phyloP scores from a whole-genome alignment of 495 filamentous ascomycete genomes.

The Oleoguttula mirabilis region DNA sequence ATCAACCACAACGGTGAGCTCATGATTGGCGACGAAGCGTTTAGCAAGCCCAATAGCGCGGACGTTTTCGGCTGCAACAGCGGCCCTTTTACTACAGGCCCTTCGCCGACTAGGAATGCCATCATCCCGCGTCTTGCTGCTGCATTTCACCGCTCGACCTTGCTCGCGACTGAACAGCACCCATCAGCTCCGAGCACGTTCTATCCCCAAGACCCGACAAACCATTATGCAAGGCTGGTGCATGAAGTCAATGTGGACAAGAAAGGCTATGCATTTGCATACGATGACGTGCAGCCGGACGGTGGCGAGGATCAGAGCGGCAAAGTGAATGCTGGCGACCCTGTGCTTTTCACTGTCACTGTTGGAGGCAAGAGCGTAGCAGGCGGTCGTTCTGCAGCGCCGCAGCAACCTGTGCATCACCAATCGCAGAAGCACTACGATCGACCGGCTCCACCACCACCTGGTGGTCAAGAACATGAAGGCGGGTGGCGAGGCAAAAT shows the following conservation, averaged over 20 bases:
- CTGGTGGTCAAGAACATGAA: not conserved
- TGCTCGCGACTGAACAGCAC: slow-evolving; percentile 31
- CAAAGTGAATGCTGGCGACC: slow-evolving; percentile 45
- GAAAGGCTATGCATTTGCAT: slow-evolving; percentile 64
- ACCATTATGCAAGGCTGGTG: slow-evolving; percentile 59
- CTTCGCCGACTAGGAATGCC: slow-evolving; percentile 36
- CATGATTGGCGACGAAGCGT: slow-evolving; percentile 40
- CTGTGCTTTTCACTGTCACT: slow-evolving; percentile 46
- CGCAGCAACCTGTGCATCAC: not conserved
- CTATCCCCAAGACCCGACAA: slow-evolving; percentile 47
- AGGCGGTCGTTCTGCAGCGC: not conserved
- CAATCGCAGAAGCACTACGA: slow-evolving; percentile 7
- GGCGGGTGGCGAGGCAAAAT: slow-evolving; percentile 10
- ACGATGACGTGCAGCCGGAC: slow-evolving; percentile 57
- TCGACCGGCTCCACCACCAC: slow-evolving; percentile 8
- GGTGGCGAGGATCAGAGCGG: slow-evolving; percentile 51
- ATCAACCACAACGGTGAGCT: slow-evolving; percentile 39
- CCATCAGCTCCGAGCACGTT: slow-evolving; percentile 30
- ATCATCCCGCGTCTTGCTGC: slow-evolving; percentile 56
- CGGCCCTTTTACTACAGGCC: slow-evolving; percentile 51
- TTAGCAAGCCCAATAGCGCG: slow-evolving; percentile 43
- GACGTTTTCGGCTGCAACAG: slow-evolving; percentile 63
- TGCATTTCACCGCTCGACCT: slow-evolving; percentile 54
- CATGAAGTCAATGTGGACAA: slow-evolving; percentile 51
- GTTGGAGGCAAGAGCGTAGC: slow-evolving; percentile 42